Percentiles rank a stretch among this genome's conserved stretches.
These are phyloP conservation scores for Suhomyces panamericanus DNA, from an alignment of 1,139 yeast species.

Conservation along the genomic window DNA sequence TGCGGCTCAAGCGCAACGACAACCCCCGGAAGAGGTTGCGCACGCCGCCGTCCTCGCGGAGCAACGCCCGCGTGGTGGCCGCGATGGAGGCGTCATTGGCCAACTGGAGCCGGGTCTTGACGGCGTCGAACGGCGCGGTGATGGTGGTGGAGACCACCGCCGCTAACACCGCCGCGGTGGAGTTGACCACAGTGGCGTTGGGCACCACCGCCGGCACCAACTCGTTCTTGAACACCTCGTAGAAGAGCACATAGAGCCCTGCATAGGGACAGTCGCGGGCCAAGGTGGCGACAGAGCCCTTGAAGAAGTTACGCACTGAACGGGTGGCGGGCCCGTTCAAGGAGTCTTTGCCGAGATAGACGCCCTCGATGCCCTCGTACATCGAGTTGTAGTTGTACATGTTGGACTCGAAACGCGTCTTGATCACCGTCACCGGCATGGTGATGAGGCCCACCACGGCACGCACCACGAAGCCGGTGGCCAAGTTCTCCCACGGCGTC, in stretches of 20 bases:
- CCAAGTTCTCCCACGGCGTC: slow-evolving; percentile 65
- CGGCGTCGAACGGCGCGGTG: slow-evolving; percentile 94
- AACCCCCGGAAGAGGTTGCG: slow-evolving; percentile 77
- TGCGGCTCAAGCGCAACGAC: slow-evolving; percentile 75
- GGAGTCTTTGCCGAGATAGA: slow-evolving; percentile 38
- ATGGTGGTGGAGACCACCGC: slow-evolving; percentile 80
- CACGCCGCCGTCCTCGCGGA: slow-evolving; percentile 57
- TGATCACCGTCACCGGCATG: slow-evolving; percentile 98
- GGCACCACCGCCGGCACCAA: slow-evolving; percentile 23
- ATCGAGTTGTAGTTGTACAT: slow-evolving; percentile 69
- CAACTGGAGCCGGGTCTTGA: slow-evolving; percentile 88
- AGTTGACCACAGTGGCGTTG: slow-evolving; percentile 60
- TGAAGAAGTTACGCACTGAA: slow-evolving; percentile 66
- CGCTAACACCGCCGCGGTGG: slow-evolving; percentile 69
- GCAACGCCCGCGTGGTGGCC: slow-evolving; percentile 35
- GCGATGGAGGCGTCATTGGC: slow-evolving; percentile 23
- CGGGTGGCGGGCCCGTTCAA: slow-evolving; percentile 1
- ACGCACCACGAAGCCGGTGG: slow-evolving; percentile 77
- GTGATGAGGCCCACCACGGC: slow-evolving; percentile 82
- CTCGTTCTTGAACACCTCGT: slow-evolving; percentile 67
- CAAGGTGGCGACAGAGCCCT: slow-evolving; percentile 85
- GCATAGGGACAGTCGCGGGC: slow-evolving; percentile 96
- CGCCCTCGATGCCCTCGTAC: slow-evolving; percentile 58
- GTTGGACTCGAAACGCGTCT: slow-evolving; percentile 84
- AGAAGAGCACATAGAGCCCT: slow-evolving; percentile 82